Conservation (phyloP, 345 rosid species). For the Arabis hirsuta region DNA sequence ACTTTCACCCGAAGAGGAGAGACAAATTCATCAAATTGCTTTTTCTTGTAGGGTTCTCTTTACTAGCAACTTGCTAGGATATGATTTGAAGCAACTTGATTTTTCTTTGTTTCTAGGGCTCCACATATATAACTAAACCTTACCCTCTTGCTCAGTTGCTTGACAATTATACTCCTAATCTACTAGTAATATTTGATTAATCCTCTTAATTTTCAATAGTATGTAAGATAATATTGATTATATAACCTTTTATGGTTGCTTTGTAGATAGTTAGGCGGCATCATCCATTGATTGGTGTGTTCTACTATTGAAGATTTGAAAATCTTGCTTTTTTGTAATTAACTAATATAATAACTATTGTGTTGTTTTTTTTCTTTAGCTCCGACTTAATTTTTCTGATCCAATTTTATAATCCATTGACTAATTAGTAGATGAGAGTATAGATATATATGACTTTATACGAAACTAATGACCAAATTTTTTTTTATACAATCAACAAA, state of each 20-base stretch:
- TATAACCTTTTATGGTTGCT: slow-evolving; percentile 20
- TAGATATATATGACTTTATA: neutral
- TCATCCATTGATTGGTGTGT: slow-evolving; percentile 33
- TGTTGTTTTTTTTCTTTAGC: neutral
- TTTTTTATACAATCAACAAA: slow-evolving; percentile 22
- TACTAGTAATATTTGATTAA: neutral
- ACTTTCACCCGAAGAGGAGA: slow-evolving; percentile 12
- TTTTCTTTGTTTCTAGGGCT: slow-evolving; percentile 39
- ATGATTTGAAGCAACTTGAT: slow-evolving; percentile 44
- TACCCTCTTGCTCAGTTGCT: slow-evolving; percentile 32
- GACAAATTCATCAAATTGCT: slow-evolving; percentile 40
- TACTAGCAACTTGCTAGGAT: slow-evolving; percentile 38
- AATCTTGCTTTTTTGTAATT: slow-evolving; percentile 21
- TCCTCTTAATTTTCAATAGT: neutral
- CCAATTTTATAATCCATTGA: slow-evolving; percentile 22
- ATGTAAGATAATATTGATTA: slow-evolving; percentile 25
- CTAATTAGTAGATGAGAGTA: slow-evolving; percentile 7
- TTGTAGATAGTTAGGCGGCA: slow-evolving; percentile 31
- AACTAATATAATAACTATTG: neutral
- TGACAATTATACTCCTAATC: slow-evolving; percentile 25
- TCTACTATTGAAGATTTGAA: slow-evolving; percentile 17
- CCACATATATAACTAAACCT: slow-evolving; percentile 39
- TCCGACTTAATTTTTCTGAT: neutral
- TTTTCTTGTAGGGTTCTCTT: slow-evolving; percentile 41
- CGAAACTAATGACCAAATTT: neutral